A percentile compares a stretch with the other conserved stretches of the same genome.
phyloP scores from a whole-genome alignment of 179 eudicot species.

The Beta lomatogona region DNA sequence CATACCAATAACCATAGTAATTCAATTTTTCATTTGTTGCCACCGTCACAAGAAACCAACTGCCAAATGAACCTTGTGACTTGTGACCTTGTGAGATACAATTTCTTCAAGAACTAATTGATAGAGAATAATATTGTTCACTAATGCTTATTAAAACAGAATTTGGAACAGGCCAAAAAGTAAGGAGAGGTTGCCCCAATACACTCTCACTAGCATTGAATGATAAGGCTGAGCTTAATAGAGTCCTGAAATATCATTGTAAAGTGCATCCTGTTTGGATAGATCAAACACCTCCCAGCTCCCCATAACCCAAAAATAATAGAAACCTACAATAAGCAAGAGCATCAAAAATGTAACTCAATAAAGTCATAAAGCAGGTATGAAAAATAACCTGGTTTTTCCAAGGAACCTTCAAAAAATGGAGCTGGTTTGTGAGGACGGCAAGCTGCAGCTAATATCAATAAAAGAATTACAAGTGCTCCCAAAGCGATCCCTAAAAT shows the following conservation, averaged over 20 bases:
- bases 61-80: neutral
- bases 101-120: too few relatives aligned
- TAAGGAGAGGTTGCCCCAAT: neutral
- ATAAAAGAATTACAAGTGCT: slow-evolving; percentile 79
- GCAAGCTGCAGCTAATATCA: slow-evolving; percentile 79
- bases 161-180: neutral
- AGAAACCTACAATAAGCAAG: neutral
- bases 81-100: too few relatives aligned
- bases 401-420: slow-evolving; percentile 64
- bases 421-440: slow-evolving; percentile 70
- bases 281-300: neutral
- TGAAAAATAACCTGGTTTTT: slow-evolving; percentile 73
- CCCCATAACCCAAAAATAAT: too few relatives aligned
- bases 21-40: too few relatives aligned
- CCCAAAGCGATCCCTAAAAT: slow-evolving; percentile 91
- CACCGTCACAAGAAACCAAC: neutral
- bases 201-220: neutral
- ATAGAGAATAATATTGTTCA: too few relatives aligned
- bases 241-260: too few relatives aligned
- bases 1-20: too few relatives aligned
- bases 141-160: too few relatives aligned
- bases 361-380: neutral
- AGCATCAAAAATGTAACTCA: neutral
- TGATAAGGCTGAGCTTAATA: neutral
- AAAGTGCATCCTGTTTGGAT: neutral